These are phyloP conservation scores for Pseudocercospora pini-densiflorae DNA, from an alignment of 2,329 filamentous ascomycete species.

Conservation along the genomic window DNA sequence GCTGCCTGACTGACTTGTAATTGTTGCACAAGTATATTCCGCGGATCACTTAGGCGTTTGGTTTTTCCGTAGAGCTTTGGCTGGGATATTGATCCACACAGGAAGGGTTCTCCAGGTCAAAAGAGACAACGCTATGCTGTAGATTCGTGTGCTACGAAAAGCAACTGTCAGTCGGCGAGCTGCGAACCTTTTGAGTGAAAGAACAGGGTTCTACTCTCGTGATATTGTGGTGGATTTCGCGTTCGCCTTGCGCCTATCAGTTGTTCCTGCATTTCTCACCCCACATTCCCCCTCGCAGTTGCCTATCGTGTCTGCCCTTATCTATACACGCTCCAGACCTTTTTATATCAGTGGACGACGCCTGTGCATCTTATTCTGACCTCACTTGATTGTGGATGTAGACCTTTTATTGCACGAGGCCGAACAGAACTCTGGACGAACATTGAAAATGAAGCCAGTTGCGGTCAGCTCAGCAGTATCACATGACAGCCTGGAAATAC, in stretches of 20 bases:
- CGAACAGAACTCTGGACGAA: constrained; percentile 3
- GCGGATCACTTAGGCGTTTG: not conserved
- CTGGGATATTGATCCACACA: too few species aligned
- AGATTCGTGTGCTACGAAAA: not conserved
- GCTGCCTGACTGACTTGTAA: not conserved
- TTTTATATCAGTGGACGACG: constrained; percentile 14
- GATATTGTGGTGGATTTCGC: not conserved
- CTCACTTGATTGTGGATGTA: constrained; percentile 15
- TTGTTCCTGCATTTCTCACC: not conserved
- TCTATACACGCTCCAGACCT: constrained; percentile 12
- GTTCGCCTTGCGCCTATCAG: not conserved
- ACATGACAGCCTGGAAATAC: constrained; percentile 43
- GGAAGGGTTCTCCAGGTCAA: too few species aligned
- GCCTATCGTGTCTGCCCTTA: constrained; percentile 15
- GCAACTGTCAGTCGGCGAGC: not conserved
- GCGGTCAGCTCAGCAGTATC: constrained; percentile 39
- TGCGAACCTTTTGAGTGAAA: not conserved
- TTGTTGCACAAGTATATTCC: not conserved
- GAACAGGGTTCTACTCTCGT: not conserved
- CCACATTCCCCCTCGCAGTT: constrained; percentile 6
- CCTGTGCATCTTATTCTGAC: constrained; percentile 22
- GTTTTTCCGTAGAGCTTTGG: not conserved
- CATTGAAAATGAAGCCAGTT: constrained; percentile 24
- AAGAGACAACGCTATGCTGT: not conserved
- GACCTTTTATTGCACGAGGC: not conserved